Conservation (phyloP, 2,329 filamentous ascomycete genomes). For the Aspergillus sp. region DNA sequence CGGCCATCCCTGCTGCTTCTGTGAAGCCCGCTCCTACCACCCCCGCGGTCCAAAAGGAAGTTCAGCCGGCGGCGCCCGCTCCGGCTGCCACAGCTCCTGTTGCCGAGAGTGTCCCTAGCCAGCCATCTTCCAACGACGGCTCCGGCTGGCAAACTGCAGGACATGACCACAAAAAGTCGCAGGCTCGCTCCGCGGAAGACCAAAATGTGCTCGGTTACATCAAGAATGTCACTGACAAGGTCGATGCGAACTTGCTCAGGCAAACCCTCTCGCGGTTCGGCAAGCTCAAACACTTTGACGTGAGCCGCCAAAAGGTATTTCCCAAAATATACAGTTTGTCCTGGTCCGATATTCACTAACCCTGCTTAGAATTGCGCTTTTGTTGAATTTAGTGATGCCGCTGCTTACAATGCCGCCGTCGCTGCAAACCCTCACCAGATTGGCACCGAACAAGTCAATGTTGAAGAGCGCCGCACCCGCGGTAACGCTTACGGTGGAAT, state of each 20-base stretch:
- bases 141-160: conserved; percentile 89
- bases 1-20: conserved; percentile 39
- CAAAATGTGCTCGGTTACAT: conserved; percentile 85
- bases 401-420: conserved; percentile 82
- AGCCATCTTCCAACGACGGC: conserved; percentile 70
- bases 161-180: conserved; percentile 77
- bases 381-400: conserved; percentile 82
- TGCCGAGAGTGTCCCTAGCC: conserved; percentile 68
- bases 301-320: conserved; percentile 74
- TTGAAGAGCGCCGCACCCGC: conserved; percentile 88
- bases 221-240: conserved; percentile 91
- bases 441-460: conserved; percentile 77
- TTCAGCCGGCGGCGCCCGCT: conserved; percentile 38
- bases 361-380: conserved; percentile 84
- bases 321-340: too few relatives aligned
- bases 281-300: conserved; percentile 66
- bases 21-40: conserved; percentile 40
- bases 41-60: conserved; percentile 28
- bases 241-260: conserved; percentile 74
- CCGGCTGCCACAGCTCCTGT: conserved; percentile 51
- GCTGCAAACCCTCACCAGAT: conserved; percentile 84
- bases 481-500: conserved; percentile 71
- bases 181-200: conserved; percentile 72
- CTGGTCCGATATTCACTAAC: background rate
- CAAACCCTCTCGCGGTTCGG: conserved; percentile 71